phyloP scores from a whole-genome alignment of 2,329 filamentous ascomycete species.

The Arthrobotrys sinensis region DNA sequence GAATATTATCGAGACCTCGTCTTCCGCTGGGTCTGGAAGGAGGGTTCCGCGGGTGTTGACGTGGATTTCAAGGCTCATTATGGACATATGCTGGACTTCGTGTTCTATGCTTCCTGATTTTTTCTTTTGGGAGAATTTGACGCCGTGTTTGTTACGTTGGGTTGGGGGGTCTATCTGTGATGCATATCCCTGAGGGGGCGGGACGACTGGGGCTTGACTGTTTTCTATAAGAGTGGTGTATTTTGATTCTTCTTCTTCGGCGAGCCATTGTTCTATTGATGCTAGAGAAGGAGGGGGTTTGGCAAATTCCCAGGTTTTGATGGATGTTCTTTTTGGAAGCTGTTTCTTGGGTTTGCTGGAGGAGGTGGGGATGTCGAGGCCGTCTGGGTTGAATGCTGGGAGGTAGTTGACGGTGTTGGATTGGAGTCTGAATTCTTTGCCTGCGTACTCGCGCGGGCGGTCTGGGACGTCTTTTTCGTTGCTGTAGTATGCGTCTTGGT shows the following conservation, averaged over 20 bases:
- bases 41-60: constrained; percentile 86
- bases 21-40: constrained; percentile 89
- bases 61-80: constrained; percentile 93
- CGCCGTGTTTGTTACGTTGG: constrained; percentile 83
- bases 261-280: constrained; percentile 80
- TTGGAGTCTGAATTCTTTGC: constrained; percentile 84
- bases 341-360: constrained; percentile 70
- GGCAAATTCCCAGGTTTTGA: constrained; percentile 83
- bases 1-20: constrained; percentile 89
- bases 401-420: constrained; percentile 84
- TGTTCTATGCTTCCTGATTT: constrained; percentile 83
- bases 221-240: constrained; percentile 60
- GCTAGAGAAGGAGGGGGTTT: constrained; percentile 77
- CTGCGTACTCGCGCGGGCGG: constrained; percentile 84
- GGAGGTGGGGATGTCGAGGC: constrained; percentile 67
- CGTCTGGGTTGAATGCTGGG: constrained; percentile 80
- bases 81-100: constrained; percentile 94
- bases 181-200: constrained; percentile 68
- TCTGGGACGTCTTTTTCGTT: constrained; percentile 86
- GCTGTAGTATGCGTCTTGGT: constrained; percentile 89
- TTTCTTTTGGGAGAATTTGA: constrained; percentile 86
- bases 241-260: constrained; percentile 66
- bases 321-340: constrained; percentile 72
- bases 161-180: constrained; percentile 93
- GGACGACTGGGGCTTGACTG: constrained; percentile 29